phyloP scores from a whole-genome alignment of 108 stramenopile genomes.

The Skeletonema marinoi region DNA sequence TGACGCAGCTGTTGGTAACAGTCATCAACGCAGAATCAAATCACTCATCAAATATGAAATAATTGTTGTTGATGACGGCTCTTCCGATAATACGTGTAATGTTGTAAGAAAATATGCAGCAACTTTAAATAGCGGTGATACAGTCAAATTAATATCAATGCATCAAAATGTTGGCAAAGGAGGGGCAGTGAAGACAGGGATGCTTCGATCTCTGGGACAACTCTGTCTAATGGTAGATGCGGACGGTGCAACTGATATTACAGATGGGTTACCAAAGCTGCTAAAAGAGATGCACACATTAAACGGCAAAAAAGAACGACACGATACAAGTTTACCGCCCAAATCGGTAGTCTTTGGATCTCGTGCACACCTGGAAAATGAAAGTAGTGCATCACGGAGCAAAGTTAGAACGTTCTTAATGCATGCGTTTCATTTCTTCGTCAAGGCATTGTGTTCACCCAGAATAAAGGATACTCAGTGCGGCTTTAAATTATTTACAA shows the following conservation, averaged over 20 bases:
- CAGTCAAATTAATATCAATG: conserved; percentile 52
- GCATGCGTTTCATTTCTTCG: conserved; percentile 81
- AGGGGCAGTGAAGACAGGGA: conserved; percentile 79
- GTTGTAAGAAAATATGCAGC: conserved; percentile 53
- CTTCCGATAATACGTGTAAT: conserved; percentile 64
- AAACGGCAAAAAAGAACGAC: not conserved
- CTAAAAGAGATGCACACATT: conserved; percentile 37
- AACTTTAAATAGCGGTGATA: conserved; percentile 33
- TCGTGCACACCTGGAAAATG: conserved; percentile 72
- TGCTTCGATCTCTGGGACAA: conserved; percentile 58
- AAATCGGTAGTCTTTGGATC: conserved; percentile 72
- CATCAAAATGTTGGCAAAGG: conserved; percentile 65
- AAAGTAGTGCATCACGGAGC: conserved; percentile 51
- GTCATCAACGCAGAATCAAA: not conserved
- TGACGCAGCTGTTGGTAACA: not conserved
- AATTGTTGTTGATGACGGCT: conserved; percentile 87
- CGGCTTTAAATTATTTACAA: conserved; percentile 81
- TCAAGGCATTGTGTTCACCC: conserved; percentile 56
- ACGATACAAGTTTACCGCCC: conserved; percentile 3
- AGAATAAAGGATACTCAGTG: conserved; percentile 84
- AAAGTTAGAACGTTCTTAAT: conserved; percentile 73
- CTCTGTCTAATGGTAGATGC: conserved; percentile 84
- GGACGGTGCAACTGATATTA: conserved; percentile 86
- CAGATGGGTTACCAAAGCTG: conserved; percentile 61
- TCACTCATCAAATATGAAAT: conserved; percentile 49